Conservation (phyloP, 306 rosid species). For the Gillenia trifoliata region DNA sequence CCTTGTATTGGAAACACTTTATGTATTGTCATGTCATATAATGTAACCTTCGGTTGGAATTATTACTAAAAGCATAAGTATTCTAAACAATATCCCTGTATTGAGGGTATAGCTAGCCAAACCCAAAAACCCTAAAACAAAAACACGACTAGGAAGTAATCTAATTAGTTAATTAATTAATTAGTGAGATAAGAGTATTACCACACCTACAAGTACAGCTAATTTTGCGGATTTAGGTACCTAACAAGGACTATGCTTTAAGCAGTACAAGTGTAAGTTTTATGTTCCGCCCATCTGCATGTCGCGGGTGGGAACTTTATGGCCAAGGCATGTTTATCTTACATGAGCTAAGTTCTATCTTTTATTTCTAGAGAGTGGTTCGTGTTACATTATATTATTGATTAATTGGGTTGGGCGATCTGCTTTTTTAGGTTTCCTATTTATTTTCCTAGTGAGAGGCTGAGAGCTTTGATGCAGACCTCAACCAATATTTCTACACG, state of each 20-base stretch:
- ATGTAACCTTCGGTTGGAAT: background rate
- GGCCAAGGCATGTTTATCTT: slow-evolving; percentile 3
- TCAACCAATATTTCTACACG: slow-evolving; percentile 12
- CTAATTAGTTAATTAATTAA: background rate
- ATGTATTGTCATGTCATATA: background rate
- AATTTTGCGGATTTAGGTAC: background rate
- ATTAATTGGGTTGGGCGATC: slow-evolving; percentile 26
- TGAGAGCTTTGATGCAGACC: background rate
- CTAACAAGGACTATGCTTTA: slow-evolving; percentile 11
- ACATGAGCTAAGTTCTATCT: background rate
- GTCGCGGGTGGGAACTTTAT: slow-evolving; percentile 14
- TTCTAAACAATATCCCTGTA: background rate
- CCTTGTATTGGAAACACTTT: background rate
- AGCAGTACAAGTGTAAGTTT: background rate
- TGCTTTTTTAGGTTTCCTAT: slow-evolving; percentile 26
- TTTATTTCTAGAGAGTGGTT: slow-evolving; percentile 7
- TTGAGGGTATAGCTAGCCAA: background rate
- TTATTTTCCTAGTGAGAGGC: slow-evolving; percentile 10
- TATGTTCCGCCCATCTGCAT: background rate
- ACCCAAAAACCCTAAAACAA: background rate
- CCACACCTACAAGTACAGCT: background rate
- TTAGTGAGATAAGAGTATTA: background rate
- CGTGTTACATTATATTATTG: background rate
- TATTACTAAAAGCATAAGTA: background rate
- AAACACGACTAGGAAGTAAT: background rate